Conservation (phyloP, 495 filamentous ascomycete species). For the Parathielavia appendiculata region DNA sequence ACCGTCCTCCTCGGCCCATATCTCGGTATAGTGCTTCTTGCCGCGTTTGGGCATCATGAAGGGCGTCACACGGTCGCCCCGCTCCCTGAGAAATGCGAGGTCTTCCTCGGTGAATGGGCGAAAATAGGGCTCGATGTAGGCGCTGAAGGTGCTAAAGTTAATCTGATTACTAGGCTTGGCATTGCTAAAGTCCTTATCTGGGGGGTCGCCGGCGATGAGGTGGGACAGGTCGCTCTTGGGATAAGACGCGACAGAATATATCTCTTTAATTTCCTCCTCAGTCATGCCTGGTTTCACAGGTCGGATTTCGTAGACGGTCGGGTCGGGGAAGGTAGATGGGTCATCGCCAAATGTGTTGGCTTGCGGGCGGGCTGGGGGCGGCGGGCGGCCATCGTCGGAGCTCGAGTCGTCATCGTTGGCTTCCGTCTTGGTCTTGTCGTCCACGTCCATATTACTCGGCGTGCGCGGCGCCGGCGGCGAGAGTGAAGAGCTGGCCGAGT, state of each 20-base stretch:
- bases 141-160: slow-evolving; percentile 79
- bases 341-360: slow-evolving; percentile 83
- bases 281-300: slow-evolving; percentile 65
- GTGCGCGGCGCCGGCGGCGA: slow-evolving; percentile 50
- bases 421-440: slow-evolving; percentile 46
- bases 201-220: slow-evolving; percentile 79
- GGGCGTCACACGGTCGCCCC: slow-evolving; percentile 73
- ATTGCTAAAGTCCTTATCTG: slow-evolving; percentile 91
- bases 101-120: slow-evolving; percentile 91
- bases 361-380: slow-evolving; percentile 67
- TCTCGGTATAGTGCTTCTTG: slow-evolving; percentile 75
- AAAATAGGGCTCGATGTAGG: slow-evolving; percentile 86
- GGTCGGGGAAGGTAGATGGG: slow-evolving; percentile 85
- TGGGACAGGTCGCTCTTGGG: slow-evolving; percentile 73
- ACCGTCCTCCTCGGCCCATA: slow-evolving; percentile 92
- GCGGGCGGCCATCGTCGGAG: slow-evolving; percentile 72
- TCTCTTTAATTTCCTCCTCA: slow-evolving; percentile 74
- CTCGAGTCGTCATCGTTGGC: slow-evolving; percentile 53
- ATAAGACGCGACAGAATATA: slow-evolving; percentile 81
- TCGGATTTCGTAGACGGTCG: slow-evolving; percentile 90
- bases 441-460: slow-evolving; percentile 46
- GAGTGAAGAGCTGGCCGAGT: slow-evolving; percentile 61
- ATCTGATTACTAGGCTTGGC: slow-evolving; percentile 93
- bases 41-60: slow-evolving; percentile 85
- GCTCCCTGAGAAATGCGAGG: slow-evolving; percentile 84